These are phyloP conservation scores for Triticum aestivum DNA, from an alignment of 176 grass and related monocot species.

Conservation along the genomic window DNA sequence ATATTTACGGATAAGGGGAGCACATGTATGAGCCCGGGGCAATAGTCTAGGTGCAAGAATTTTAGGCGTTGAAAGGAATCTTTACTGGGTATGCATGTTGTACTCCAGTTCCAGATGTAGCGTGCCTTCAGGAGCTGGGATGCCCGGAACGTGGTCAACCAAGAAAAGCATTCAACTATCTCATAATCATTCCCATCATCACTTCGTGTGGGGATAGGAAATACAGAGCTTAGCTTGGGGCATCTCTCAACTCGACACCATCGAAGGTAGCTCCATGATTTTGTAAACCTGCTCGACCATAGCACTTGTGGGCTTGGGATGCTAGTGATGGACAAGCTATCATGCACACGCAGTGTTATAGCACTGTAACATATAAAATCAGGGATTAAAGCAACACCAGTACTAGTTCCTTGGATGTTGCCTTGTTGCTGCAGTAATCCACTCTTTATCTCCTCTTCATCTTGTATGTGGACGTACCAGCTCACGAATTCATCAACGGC, in stretches of 20 bases:
- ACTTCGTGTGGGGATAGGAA: accelerated
- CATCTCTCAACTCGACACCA: slow-evolving; percentile 19
- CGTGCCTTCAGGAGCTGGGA: background rate
- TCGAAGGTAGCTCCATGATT: accelerated
- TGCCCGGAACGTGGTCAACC: background rate
- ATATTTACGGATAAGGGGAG: background rate
- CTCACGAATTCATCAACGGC: too few species aligned
- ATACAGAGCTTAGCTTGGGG: background rate
- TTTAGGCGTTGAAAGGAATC: background rate
- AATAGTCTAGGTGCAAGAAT: background rate
- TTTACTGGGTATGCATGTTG: accelerated
- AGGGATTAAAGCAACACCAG: background rate
- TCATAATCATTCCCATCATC: too few species aligned
- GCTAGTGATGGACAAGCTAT: background rate
- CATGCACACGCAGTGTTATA: background rate
- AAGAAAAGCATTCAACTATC: accelerated
- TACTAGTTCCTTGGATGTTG: background rate
- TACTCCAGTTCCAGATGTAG: background rate
- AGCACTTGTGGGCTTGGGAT: background rate
- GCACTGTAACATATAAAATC: accelerated
- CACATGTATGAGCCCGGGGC: background rate
- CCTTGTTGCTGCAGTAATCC: background rate
- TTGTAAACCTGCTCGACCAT: too few species aligned
- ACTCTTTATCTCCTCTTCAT: background rate
- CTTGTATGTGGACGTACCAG: slow-evolving; percentile 2